Base-by-base conservation (phyloP, 495 filamentous ascomycete genomes). In the Annulohypoxylon nitens region DNA sequence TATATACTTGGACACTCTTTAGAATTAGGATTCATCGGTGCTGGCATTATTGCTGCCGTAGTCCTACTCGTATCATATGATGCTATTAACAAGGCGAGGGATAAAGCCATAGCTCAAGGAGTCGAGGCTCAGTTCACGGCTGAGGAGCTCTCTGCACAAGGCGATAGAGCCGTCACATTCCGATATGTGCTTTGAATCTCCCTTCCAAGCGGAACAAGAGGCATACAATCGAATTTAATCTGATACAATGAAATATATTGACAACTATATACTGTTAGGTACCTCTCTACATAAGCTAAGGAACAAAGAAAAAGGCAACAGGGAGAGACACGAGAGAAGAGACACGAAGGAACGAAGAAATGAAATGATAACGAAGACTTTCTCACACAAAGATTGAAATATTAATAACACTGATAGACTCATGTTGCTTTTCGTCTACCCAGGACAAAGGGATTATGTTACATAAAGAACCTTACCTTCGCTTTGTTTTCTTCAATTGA, bases 1-100 rank as follows among this genome's bases (percentile, higher is more conserved):
- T 95, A 91, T 67, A 80, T 86, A 2, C 85, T 93, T 3, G 93
- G 93, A 0, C 92, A 94, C 76, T 84, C 83, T 4, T 77, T 94
- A 26, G 92, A 93, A 67, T 80, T 95, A 23, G 90, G 78, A 0
- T 94, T 94, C 70, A 88, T 90, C n/a, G 71, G 81, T 0, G 76
- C 81, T 3, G 92, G 92, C 0, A 83, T 92, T 53, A 69, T 90
- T 37, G 91, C 91, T 0, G 81, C 86, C 0, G 45, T 87, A 3
- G 75, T 88, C 23, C 75, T 93, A 45, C 80, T 89, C 4, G 36
- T 86, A 25, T 79, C 81, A n/a, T 93, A 93, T 70, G 75, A 78
- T 30, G 66, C 81, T 9, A 87, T 91, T 65, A 95, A 94, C 81
- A 82, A 76, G 51, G 84, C 83, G 76, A 83, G 90, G 8, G 88